Evolutionary conservation across 805 yeast species (phyloP), one percentile per base, ranked within the genome.

Genomic region (Lachancea sp.): DNA sequence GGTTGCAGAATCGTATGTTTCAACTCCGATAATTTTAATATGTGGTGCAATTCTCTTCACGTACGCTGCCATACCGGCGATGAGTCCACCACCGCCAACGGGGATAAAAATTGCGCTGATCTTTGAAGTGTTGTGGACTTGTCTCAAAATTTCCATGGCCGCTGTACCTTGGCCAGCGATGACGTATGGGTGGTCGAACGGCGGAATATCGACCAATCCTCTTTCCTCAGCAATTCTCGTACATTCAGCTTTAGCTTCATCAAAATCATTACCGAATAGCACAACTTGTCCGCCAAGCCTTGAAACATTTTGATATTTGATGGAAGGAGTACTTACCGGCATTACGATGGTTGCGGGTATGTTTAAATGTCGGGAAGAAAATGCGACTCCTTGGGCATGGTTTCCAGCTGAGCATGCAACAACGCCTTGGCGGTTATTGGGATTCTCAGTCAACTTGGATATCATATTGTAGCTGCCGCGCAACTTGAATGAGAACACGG

Each of bases 151-250:
- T 64, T 92, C 99, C 76, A 89, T 75, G 3, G 95, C 98, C 47
- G 90, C 81, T 19, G 99, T 92, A 45, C 97, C 99, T 64, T 92
- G 99, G 18, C 99, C 99, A 7, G 99, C 98, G 64, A 92, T 87
- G 49, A 92, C 96, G 52, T 81, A 86, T 2, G 99, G 99, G 57
- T 92, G 97, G 58, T 92, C 95, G 60, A 92, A 92, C 1, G 99
- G 99, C n/a, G 98, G 98, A 33, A 92, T 84, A 53, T 87, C 83
- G 5, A 92, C 83, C 54, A 86, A 69, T 11, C 86, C 88, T 44
- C 86, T 74, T 55, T 80, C 78, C 22, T 67, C 65, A 20, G 83
- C 67, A 40, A 92, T 66, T 42, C 95, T 69, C 2, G 72, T 71
- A 65, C 98, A 92, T 62, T 92, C 97, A 11, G 72, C 77, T 61